phyloP scores from a whole-genome alignment of 305 asterid species.

The Euphrasia arctica region DNA sequence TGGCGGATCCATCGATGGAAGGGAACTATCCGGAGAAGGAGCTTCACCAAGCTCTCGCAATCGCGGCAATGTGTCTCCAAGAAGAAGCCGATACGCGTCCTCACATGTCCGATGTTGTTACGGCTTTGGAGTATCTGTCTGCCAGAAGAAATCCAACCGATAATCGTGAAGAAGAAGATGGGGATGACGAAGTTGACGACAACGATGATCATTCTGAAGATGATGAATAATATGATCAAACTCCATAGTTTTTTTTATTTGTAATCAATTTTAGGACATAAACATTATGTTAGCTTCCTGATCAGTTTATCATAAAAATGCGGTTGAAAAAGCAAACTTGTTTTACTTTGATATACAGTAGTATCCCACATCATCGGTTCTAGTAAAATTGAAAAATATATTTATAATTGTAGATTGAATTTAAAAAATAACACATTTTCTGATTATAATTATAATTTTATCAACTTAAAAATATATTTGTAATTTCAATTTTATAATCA shows the following conservation, averaged over 20 bases:
- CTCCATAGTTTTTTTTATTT: too few species aligned
- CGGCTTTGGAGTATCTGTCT: constrained; percentile 40
- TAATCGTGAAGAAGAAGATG: not conserved
- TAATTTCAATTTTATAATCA: too few species aligned
- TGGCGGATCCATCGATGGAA: constrained; percentile 44
- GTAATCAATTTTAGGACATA: not conserved
- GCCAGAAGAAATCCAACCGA: constrained; percentile 2
- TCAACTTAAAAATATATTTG: too few species aligned
- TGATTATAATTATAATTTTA: too few species aligned
- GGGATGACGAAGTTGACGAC: not conserved
- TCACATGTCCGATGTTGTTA: constrained; percentile 41
- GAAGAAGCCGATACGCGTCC: constrained; percentile 49
- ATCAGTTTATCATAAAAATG: not conserved
- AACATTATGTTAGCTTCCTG: not conserved
- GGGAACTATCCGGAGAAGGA: constrained; percentile 45
- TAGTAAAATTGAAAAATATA: too few species aligned
- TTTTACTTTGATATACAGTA: too few species aligned
- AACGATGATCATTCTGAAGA: not conserved
- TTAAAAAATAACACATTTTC: too few species aligned
- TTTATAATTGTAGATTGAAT: too few species aligned
- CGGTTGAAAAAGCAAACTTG: too few species aligned
- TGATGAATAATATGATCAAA: too few species aligned
- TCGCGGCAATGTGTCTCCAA: constrained; percentile 56
- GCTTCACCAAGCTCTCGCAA: constrained; percentile 46
- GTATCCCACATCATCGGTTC: too few species aligned